phyloP scores from a whole-genome alignment of 441 rosid species.

The Viola pubescens region DNA sequence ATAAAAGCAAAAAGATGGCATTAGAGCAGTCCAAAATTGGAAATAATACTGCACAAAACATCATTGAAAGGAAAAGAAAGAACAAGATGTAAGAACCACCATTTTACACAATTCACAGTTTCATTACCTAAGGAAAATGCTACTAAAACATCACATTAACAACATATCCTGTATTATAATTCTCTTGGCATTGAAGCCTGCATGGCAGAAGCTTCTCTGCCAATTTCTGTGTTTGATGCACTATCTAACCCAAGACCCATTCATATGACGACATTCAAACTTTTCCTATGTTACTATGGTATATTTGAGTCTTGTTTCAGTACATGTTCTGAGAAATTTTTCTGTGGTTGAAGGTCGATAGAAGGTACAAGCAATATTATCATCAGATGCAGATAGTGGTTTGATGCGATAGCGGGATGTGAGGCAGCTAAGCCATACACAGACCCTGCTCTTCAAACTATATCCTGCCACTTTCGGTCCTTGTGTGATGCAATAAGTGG shows the following conservation, averaged over 20 bases:
- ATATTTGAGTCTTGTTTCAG: background rate
- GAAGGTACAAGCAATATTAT: constrained; percentile 83
- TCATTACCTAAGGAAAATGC: too few species aligned
- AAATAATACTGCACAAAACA: too few species aligned
- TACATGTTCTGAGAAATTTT: too few species aligned
- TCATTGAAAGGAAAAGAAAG: too few species aligned
- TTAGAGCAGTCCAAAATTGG: background rate
- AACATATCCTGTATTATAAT: background rate
- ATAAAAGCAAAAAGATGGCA: background rate
- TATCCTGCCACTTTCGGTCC: constrained; percentile 90
- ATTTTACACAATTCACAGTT: too few species aligned
- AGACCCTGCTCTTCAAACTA: constrained; percentile 81
- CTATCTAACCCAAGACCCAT: background rate
- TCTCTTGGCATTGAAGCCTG: too few species aligned
- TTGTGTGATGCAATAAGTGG: constrained; percentile 69
- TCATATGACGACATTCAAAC: background rate
- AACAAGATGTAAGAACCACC: too few species aligned
- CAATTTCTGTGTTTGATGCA: too few species aligned
- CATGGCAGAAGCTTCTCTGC: background rate
- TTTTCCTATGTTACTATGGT: background rate
- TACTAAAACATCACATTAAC: too few species aligned
- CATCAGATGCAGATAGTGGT: constrained; percentile 97
- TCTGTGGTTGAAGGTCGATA: constrained; percentile 53
- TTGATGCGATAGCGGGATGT: constrained; percentile 75
- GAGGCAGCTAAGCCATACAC: constrained; percentile 97